Percentiles rank a stretch among this genome's conserved stretches.
These are phyloP conservation scores for Magnolia kwangsiensis DNA, from an alignment of 164 flowering plant genomes.

Conservation along the genomic window DNA sequence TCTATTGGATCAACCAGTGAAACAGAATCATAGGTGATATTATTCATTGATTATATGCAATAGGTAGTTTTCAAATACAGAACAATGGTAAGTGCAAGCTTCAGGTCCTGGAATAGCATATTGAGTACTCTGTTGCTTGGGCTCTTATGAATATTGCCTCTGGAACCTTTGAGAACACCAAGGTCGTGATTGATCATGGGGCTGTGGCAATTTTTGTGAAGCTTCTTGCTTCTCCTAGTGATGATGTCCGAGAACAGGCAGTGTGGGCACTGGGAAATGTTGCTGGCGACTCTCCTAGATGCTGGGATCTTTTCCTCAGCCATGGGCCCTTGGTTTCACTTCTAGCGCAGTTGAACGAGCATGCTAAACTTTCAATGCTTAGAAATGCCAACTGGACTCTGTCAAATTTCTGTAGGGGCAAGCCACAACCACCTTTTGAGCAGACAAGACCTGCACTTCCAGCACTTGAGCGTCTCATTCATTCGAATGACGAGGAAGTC, in stretches of 20 bases:
- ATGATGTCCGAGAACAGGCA: too few relatives aligned
- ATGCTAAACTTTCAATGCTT: constrained; percentile 77
- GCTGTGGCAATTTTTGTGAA: constrained; percentile 83
- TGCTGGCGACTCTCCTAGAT: constrained; percentile 87
- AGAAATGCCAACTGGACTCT: constrained; percentile 92
- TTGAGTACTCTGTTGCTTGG: too few relatives aligned
- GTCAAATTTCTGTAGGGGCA: constrained; percentile 86
- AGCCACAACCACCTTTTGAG: constrained; percentile 81
- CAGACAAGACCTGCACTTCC: constrained; percentile 77
- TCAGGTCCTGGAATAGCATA: too few relatives aligned
- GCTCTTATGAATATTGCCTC: constrained; percentile 91
- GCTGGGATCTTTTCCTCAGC: constrained; percentile 73
- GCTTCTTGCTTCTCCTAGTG: constrained; percentile 69
- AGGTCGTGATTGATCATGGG: constrained; percentile 79
- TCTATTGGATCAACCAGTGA: too few relatives aligned
- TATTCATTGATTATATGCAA: too few relatives aligned
- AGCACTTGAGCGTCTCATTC: too few relatives aligned
- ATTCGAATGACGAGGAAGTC: too few relatives aligned
- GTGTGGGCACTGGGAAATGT: constrained; percentile 93
- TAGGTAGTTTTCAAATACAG: too few relatives aligned
- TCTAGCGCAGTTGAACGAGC: constrained; percentile 66
- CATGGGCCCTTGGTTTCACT: constrained; percentile 66
- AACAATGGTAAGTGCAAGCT: too few relatives aligned
- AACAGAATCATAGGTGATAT: too few relatives aligned
- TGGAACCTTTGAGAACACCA: constrained; percentile 83